phyloP scores from a whole-genome alignment of 108 stramenopile species.

The Nitzschia sp. region DNA sequence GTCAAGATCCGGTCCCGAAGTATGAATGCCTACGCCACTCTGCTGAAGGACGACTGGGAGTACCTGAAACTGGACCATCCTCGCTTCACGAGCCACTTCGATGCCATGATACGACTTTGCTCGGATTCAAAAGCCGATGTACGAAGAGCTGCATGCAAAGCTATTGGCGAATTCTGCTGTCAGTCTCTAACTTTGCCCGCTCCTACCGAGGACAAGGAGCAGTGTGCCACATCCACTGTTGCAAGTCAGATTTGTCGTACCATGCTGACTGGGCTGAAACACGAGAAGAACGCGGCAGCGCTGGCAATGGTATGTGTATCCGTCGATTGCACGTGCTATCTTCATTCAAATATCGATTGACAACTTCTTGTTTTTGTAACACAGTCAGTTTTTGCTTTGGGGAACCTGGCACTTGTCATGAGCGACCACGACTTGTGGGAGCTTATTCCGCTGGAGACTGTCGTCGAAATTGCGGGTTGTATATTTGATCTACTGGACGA shows the following conservation, averaged over 20 bases:
- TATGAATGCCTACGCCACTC: slow-evolving; percentile 40
- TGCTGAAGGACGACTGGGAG: slow-evolving; percentile 55
- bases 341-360: too few relatives aligned
- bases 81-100: slow-evolving; percentile 12
- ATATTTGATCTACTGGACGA: slow-evolving; percentile 38
- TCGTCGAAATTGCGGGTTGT: slow-evolving; percentile 23
- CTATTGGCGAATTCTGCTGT: slow-evolving; percentile 64
- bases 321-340: too few relatives aligned
- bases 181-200: slow-evolving; percentile 39
- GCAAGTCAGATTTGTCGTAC: slow-evolving; percentile 33
- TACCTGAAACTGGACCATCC: slow-evolving; percentile 19
- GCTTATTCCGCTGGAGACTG: slow-evolving; percentile 1
- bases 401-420: slow-evolving; percentile 60
- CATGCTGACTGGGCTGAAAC: slow-evolving; percentile 36
- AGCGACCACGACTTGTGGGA: slow-evolving; percentile 15
- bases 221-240: slow-evolving; percentile 20
- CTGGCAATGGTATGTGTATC: slow-evolving; percentile 67
- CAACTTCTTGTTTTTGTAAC: neutral
- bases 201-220: too few relatives aligned
- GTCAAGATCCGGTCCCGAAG: slow-evolving; percentile 13
- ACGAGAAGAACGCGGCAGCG: slow-evolving; percentile 48
- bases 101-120: slow-evolving; percentile 44
- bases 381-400: slow-evolving; percentile 67
- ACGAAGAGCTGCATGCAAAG: slow-evolving; percentile 62
- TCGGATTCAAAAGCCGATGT: slow-evolving; percentile 45